Conservation (phyloP, 805 yeast genomes). For the Ogataea paraovalis region DNA sequence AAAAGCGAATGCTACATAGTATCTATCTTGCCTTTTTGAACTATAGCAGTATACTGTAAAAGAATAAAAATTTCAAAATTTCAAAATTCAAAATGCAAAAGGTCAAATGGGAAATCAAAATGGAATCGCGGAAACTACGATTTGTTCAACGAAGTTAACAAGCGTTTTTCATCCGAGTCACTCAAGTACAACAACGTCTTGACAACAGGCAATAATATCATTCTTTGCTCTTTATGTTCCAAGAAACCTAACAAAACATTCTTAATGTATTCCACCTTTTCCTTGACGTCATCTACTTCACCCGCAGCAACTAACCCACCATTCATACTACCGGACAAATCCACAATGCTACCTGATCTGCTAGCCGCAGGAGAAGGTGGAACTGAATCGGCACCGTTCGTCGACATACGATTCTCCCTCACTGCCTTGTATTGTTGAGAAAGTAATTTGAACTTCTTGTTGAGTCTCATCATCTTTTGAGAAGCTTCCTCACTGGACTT, state of each 20-base stretch:
- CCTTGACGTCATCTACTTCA: slow-evolving; percentile 27
- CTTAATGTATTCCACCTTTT: slow-evolving; percentile 72
- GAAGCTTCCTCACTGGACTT: slow-evolving; percentile 63
- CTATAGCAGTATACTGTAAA: too few relatives aligned
- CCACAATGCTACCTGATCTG: slow-evolving; percentile 17
- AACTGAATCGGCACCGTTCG: slow-evolving; percentile 17
- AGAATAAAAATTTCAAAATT: too few relatives aligned
- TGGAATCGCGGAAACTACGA: too few relatives aligned
- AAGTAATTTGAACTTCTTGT: slow-evolving; percentile 65
- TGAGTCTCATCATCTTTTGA: slow-evolving; percentile 60
- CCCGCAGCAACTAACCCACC: slow-evolving; percentile 3
- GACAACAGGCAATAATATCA: slow-evolving; percentile 78
- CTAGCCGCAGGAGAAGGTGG: slow-evolving; percentile 20
- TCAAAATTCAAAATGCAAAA: too few relatives aligned
- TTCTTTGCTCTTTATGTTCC: slow-evolving; percentile 90
- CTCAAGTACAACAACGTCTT: slow-evolving; percentile 67
- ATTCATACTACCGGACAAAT: slow-evolving; percentile 1
- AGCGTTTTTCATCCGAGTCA: slow-evolving; percentile 67
- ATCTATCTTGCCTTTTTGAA: too few relatives aligned
- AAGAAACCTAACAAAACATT: slow-evolving; percentile 89
- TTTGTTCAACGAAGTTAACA: slow-evolving; percentile 47
- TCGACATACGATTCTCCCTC: slow-evolving; percentile 18
- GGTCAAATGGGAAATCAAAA: too few relatives aligned
- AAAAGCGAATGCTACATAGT: too few relatives aligned
- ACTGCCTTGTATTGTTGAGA: slow-evolving; percentile 52